Conservation (phyloP, 1,284 basidiomycete species). For the Ustilago xerochloae region DNA sequence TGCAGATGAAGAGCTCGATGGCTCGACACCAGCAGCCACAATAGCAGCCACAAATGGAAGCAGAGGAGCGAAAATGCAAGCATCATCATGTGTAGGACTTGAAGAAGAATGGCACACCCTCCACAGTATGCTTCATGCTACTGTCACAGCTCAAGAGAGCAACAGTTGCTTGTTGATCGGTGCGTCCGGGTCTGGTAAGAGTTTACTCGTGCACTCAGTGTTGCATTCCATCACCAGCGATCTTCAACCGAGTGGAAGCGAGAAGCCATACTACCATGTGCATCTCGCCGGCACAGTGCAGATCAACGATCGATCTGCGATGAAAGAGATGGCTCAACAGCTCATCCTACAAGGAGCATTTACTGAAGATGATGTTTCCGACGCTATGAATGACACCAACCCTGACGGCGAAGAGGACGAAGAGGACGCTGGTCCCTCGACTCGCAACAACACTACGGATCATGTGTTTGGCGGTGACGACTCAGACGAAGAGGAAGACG, state of each 20-base stretch:
- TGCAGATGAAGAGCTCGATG: conserved; percentile 2
- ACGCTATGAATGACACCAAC: conserved; percentile 8
- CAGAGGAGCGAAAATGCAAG: conserved; percentile 2
- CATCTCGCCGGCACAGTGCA: conserved; percentile 52
- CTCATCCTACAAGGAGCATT: conserved; percentile 62
- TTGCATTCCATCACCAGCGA: conserved; percentile 22
- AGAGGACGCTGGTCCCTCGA: neutral
- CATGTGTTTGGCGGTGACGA: conserved; percentile 39
- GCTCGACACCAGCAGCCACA: neutral
- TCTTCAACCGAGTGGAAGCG: neutral
- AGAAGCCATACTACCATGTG: conserved; percentile 49
- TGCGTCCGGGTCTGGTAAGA: conserved; percentile 56
- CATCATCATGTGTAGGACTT: conserved; percentile 50
- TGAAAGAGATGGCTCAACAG: conserved; percentile 64
- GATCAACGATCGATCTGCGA: conserved; percentile 57
- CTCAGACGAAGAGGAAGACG: conserved; percentile 22
- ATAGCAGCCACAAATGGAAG: neutral
- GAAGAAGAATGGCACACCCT: conserved; percentile 52
- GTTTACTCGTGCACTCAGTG: conserved; percentile 55
- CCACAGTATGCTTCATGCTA: conserved; percentile 42
- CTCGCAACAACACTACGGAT: neutral
- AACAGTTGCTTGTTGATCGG: conserved; percentile 64
- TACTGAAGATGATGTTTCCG: conserved; percentile 31
- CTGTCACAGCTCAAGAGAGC: conserved; percentile 53
- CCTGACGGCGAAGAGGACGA: conserved; percentile 15